Base-by-base conservation (phyloP, 805 yeast genomes). In the Lipomyces yamanashiensis region DNA sequence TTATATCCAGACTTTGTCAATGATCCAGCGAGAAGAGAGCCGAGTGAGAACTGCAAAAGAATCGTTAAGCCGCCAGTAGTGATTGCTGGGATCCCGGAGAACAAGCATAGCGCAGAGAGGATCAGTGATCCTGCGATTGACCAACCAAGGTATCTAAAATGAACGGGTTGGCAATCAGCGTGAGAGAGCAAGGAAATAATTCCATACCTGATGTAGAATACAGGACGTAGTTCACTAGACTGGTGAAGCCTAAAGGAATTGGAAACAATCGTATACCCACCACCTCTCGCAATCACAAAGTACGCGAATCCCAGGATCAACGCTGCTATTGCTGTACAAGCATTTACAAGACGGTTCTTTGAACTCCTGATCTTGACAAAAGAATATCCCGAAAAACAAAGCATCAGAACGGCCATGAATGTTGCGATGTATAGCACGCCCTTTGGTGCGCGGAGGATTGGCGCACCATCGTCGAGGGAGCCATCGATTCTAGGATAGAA, bases 11-110 rank as follows among this genome's bases (percentile, higher is more conserved):
- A 39, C 1, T 52, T 52, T 17, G 55, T 52, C 33, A 52, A 10
- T 15, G 55, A 23, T 1, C 55, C 45, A 37, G 55, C 55, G 7
- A 52, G 55, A 52, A 52, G 45, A 19, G 55, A 52, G 1, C 55
- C 55, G 17, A 52, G 12, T 7, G 36, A 39, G n/a, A 52, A 37
- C 12, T 52, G 45, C 5, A 52, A 33, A 4, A 52, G 34, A 10
- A 52, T 19, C 10, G 28, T 9, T 9, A 52, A 45, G 21, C 55
- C 55, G 34, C 10, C 36, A 9, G 55, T 17, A 2, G 55, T 19
- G 1, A 39, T 12, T 10, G 19, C 33, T 19, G 55, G 23, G 8
- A 52, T 17, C 39, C 55, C 55, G 10, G 55, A 39, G 2, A 52
- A 39, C 12, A 17, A 7, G 3, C 45, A n/a, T 28, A 52, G 17